A percentile compares a stretch with the other conserved stretches of the same genome.
Evolutionary conservation across 2,329 filamentous ascomycete species (phyloP).

Genomic region (Apiospora sp.): DNA sequence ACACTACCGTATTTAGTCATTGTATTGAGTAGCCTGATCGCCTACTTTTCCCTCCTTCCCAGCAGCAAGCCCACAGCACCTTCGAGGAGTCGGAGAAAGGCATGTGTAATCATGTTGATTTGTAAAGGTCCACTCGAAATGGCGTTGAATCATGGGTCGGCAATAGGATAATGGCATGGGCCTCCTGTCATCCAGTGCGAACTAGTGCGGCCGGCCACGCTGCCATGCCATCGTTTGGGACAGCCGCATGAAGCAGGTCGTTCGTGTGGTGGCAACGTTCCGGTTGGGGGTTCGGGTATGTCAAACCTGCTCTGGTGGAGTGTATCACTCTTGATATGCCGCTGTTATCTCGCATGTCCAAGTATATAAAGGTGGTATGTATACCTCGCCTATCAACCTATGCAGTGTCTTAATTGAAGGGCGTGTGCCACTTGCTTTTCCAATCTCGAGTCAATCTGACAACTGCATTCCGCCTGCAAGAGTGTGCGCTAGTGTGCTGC

Average conservation of each 20-base stretch:
- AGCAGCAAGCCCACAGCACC: background rate
- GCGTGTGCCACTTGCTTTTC: background rate
- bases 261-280: slow-evolving; percentile 2
- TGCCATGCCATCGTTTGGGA: background rate
- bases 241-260: slow-evolving; percentile 17
- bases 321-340: background rate
- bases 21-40: background rate
- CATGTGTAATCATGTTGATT: slow-evolving; percentile 22
- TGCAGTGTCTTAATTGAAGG: background rate
- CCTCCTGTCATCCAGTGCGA: slow-evolving; percentile 1
- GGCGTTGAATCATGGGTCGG: slow-evolving; percentile 8
- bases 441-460: slow-evolving; percentile 12
- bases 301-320: background rate
- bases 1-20: slow-evolving; percentile 8
- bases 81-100: background rate
- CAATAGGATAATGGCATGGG: background rate
- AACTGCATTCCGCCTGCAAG: background rate
- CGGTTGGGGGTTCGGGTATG: slow-evolving; percentile 4
- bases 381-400: background rate
- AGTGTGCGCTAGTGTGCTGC: slow-evolving; percentile 5
- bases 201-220: slow-evolving; percentile 6
- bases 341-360: background rate
- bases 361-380: background rate
- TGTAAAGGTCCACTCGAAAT: slow-evolving; percentile 16
- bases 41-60: background rate